A percentile compares a stretch with the other conserved stretches of the same genome.
These are phyloP conservation scores for Penicillium crystallinum DNA, from an alignment of 495 filamentous ascomycete genomes.

Conservation along the genomic window DNA sequence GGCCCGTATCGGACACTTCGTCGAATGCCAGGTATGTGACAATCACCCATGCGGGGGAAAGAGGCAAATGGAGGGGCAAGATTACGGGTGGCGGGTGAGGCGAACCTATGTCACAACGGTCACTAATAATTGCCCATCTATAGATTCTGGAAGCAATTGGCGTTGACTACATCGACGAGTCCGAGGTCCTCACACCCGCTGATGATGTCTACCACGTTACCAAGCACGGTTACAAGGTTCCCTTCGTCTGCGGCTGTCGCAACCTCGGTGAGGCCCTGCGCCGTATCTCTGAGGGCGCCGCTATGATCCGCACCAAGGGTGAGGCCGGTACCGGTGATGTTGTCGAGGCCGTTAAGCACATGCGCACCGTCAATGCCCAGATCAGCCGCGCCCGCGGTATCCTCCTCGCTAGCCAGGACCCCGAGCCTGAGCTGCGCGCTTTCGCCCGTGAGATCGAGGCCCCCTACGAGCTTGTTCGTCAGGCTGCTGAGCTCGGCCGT, in stretches of 20 bases:
- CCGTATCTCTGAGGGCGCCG: constrained; percentile 87
- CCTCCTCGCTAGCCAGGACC: constrained; percentile 51
- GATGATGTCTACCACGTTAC: constrained; percentile 88
- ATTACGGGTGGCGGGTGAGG: background rate
- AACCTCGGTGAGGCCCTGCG: constrained; percentile 92
- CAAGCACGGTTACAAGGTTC: constrained; percentile 75
- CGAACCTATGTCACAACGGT: background rate
- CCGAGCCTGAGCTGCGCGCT: constrained; percentile 69
- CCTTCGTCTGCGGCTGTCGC: constrained; percentile 96
- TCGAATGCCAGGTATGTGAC: constrained; percentile 77
- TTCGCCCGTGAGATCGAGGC: constrained; percentile 77
- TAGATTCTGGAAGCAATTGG: constrained; percentile 91
- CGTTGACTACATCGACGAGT: constrained; percentile 97
- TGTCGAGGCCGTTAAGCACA: constrained; percentile 94
- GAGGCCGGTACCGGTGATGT: constrained; percentile 98
- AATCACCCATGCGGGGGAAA: constrained; percentile 1
- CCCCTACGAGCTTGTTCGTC: constrained; percentile 70
- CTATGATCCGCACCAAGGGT: constrained; percentile 98
- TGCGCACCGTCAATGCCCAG: constrained; percentile 81
- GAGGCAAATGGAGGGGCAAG: background rate
- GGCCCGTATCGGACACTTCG: constrained; percentile 94
- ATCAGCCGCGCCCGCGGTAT: constrained; percentile 70
- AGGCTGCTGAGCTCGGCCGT: constrained; percentile 80
- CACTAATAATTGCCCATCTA: constrained; percentile 5
- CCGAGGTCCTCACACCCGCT: constrained; percentile 93